These are phyloP conservation scores for Meyerozyma carpophila DNA, from an alignment of 1,139 yeast species.

Conservation along the genomic window DNA sequence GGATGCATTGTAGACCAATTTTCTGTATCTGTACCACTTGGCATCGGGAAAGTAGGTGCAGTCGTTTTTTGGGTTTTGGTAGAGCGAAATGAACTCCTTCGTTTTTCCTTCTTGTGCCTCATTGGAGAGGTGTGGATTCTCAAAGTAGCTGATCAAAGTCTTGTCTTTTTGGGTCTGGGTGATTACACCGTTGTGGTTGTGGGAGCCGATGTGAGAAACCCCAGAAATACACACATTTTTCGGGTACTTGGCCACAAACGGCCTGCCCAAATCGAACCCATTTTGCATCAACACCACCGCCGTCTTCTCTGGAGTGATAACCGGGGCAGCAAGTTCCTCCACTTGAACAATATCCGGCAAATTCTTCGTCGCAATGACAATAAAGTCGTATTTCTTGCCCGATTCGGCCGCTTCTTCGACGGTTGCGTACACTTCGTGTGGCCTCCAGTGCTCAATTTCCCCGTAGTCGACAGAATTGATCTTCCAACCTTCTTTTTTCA, in stretches of 20 bases:
- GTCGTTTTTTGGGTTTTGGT: constrained; percentile 38
- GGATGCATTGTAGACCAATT: constrained; percentile 64
- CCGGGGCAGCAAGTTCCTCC: constrained; percentile 31
- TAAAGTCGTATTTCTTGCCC: constrained; percentile 55
- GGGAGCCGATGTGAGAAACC: constrained; percentile 63
- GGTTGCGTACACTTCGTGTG: constrained; percentile 37
- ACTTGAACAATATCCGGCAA: constrained; percentile 39
- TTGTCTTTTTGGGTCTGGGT: constrained; percentile 50
- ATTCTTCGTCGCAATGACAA: constrained; percentile 66
- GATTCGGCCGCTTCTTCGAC: constrained; percentile 40
- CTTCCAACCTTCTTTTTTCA: constrained; percentile 47
- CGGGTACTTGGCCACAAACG: constrained; percentile 40
- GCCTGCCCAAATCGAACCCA: constrained; percentile 52
- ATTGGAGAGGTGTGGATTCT: constrained; percentile 52
- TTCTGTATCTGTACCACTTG: constrained; percentile 62
- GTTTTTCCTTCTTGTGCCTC: constrained; percentile 11
- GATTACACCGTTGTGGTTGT: constrained; percentile 49
- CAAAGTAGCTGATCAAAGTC: constrained; percentile 4
- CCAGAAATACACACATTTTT: constrained; percentile 54
- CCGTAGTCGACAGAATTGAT: constrained; percentile 65
- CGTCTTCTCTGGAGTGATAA: constrained; percentile 11
- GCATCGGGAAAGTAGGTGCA: constrained; percentile 44
- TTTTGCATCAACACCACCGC: constrained; percentile 67
- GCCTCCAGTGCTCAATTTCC: constrained; percentile 45
- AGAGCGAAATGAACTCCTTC: constrained; percentile 43